phyloP scores from a whole-genome alignment of 306 rosid species.

The Senna tora region DNA sequence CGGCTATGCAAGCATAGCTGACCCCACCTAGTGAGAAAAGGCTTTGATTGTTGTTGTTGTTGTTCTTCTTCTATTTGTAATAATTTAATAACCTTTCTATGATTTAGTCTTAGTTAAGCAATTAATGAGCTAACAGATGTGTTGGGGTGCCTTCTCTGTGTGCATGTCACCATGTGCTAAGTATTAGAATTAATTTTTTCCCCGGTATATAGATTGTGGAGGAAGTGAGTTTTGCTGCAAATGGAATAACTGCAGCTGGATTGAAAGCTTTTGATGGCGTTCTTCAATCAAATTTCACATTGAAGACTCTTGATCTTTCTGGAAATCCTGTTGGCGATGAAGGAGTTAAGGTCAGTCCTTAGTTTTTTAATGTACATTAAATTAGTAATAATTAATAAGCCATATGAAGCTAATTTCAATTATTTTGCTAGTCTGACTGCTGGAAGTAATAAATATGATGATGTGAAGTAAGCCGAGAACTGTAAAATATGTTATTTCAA shows the following conservation, averaged over 20 bases:
- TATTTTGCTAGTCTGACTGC: conserved; percentile 8
- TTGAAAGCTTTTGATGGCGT: conserved; percentile 92
- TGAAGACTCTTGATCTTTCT: conserved; percentile 89
- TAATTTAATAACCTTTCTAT: not conserved
- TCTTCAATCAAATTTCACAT: conserved; percentile 85
- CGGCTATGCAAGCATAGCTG: no score
- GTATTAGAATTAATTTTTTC: not conserved
- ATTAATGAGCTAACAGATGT: conserved; percentile 25
- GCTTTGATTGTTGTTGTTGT: no score
- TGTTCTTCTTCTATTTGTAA: conserved; percentile 3
- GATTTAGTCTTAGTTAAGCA: not conserved
- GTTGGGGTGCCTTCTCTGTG: conserved; percentile 23
- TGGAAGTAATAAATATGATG: not conserved
- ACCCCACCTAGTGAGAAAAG: no score
- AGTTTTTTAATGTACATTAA: conserved; percentile 21
- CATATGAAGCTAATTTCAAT: not conserved
- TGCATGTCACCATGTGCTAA: conserved; percentile 28
- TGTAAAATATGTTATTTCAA: not conserved
- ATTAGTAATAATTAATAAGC: not conserved
- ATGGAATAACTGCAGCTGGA: conserved; percentile 94
- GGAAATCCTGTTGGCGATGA: conserved; percentile 97
- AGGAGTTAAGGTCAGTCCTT: conserved; percentile 76
- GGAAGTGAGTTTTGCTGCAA: conserved; percentile 94
- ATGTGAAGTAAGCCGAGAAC: not conserved
- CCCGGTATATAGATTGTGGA: conserved; percentile 66